phyloP scores from a whole-genome alignment of 2,329 filamentous ascomycete genomes.

The Fusarium dlaminii region DNA sequence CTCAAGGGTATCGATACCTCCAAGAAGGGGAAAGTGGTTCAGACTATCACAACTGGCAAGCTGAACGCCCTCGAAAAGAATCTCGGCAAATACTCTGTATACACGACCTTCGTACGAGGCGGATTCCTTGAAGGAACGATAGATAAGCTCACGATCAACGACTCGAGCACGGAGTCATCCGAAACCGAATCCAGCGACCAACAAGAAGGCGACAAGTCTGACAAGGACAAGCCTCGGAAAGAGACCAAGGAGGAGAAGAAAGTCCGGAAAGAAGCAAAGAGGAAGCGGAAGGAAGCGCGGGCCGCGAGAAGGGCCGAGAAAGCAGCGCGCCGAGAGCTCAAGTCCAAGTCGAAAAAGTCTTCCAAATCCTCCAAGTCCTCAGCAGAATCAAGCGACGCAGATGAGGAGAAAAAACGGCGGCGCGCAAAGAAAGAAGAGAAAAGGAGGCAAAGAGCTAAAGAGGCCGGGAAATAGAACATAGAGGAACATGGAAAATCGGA shows the following conservation, averaged over 20 bases:
- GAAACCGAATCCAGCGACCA: conserved; percentile 46
- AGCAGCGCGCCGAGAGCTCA: conserved; percentile 38
- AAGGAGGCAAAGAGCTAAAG: conserved; percentile 44
- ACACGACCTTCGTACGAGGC: conserved; percentile 86
- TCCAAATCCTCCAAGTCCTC: conserved; percentile 42
- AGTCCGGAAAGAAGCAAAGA: conserved; percentile 48
- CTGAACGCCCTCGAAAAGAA: conserved; percentile 66
- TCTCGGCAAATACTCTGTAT: conserved; percentile 72
- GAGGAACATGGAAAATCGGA: conserved; percentile 6
- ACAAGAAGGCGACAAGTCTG: conserved; percentile 37
- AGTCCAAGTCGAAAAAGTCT: conserved; percentile 40
- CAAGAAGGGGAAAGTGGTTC: conserved; percentile 63
- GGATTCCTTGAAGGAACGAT: conserved; percentile 80
- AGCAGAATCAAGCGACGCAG: conserved; percentile 42
- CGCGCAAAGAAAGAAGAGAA: conserved; percentile 56
- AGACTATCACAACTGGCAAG: conserved; percentile 64
- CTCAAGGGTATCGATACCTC: conserved; percentile 79
- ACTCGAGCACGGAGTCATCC: conserved; percentile 41
- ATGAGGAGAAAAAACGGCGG: conserved; percentile 59
- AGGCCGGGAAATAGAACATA: conserved; percentile 33
- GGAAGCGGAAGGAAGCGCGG: conserved; percentile 43
- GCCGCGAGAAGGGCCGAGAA: conserved; percentile 36
- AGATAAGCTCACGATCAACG: conserved; percentile 40
- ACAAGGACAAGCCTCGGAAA: conserved; percentile 37
- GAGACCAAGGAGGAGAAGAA: conserved; percentile 57